Evolutionary conservation across 1,139 yeast species (phyloP), one percentile per base, ranked within the genome.

Genomic region (Hyphopichia buzzinii): DNA sequence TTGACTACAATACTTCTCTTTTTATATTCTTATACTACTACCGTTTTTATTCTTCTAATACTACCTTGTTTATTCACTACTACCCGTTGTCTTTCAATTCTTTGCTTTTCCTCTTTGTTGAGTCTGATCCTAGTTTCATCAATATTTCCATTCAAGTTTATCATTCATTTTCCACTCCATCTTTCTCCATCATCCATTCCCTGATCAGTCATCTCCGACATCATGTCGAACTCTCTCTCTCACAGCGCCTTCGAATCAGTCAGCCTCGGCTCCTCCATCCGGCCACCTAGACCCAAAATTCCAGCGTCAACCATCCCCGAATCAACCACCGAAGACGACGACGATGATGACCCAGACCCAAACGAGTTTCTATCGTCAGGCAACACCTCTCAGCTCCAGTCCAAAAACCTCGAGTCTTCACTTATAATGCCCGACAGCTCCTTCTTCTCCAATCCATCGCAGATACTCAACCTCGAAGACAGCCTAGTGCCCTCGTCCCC

Each of bases 261-360:
- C 12, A 49, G 43, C 34, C 34, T 50, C 28, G 44, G 46, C 4
- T 49, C 55, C 8, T 19, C 23, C n/a, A 24, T 13, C 14, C 8
- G 24, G 16, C 11, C 33, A 11, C 10, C 13, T 5, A 26, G 14
- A 7, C 17, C 26, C 16, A 25, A 11, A 5, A 15, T 6, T 3
- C 23, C 21, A 5, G 5, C 13, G 28, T 34, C 30, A 26, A 17
- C 30, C 19, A 30, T 33, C 5, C 48, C 51, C 4, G 50, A 43
- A 19, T 48, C 46, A 2, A 44, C 52, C 2, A 46, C 55, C 4
- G 58, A 54, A 19, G 32, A 30, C 4, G 32, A 30, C 5, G 31
- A 29, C 7, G 31, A 27, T 4, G 62, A 57, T 26, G 64, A 59
- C 5, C 42, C 57, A 24, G 62, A 60, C 39, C 67, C 66, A 4